These are phyloP conservation scores for Fraxinus pennsylvanica DNA, from an alignment of 257 asterid genomes.

Conservation along the genomic window DNA sequence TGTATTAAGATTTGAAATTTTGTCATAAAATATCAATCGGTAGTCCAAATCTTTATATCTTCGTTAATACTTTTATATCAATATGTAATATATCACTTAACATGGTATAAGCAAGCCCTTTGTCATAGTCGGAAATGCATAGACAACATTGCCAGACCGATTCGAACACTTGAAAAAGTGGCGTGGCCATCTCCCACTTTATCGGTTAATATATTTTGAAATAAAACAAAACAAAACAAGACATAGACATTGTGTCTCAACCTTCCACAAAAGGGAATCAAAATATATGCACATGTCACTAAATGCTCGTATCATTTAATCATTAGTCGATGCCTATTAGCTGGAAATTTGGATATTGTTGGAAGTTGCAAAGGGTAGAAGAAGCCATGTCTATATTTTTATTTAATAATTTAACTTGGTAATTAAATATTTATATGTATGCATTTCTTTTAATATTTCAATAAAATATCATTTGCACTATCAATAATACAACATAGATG, in stretches of 20 bases:
- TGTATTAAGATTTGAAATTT: no score
- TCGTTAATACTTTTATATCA: no score
- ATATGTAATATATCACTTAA: no score
- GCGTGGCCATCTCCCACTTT: no score
- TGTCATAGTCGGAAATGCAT: no score
- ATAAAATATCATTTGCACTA: no score
- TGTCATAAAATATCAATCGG: no score
- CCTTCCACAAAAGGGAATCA: neutral
- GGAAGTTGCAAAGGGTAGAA: neutral
- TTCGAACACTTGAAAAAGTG: no score
- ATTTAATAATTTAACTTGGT: neutral
- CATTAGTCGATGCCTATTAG: neutral
- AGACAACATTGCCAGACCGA: no score
- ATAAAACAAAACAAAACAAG: neutral
- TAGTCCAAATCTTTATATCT: no score
- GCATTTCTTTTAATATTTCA: neutral
- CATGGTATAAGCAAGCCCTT: no score
- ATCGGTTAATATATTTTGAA: neutral
- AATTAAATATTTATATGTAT: neutral
- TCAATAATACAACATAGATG: no score
- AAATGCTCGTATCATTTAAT: neutral
- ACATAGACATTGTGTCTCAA: neutral
- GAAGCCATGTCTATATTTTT: neutral
- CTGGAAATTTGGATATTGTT: neutral
- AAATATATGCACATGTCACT: neutral